These are phyloP conservation scores for Guadua angustifolia DNA, from an alignment of 176 grass and related monocot species.

Conservation along the genomic window DNA sequence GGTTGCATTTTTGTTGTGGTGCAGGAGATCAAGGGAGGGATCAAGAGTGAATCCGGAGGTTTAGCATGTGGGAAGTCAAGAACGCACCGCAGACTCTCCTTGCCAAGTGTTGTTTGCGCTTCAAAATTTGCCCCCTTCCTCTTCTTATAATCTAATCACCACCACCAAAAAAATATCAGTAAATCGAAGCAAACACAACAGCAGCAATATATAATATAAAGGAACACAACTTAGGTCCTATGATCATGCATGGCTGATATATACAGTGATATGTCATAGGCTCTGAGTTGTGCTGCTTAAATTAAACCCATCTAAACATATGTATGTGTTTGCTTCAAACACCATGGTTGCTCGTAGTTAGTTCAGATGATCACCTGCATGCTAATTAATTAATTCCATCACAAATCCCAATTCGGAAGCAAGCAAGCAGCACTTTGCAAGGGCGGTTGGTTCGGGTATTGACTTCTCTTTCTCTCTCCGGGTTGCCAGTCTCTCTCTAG, in stretches of 20 bases:
- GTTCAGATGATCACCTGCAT: conserved; percentile 10
- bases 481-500: conserved; percentile 53
- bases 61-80: conserved; percentile 83
- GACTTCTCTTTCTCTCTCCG: conserved; percentile 63
- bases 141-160: conserved; percentile 27
- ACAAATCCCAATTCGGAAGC: conserved; percentile 23
- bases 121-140: not conserved
- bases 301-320: not conserved
- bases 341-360: not conserved
- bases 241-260: conserved; percentile 45
- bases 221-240: conserved; percentile 50
- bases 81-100: conserved; percentile 93
- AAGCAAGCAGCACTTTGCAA: conserved; percentile 65
- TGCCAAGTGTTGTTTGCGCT: conserved; percentile 59
- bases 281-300: conserved; percentile 43
- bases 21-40: conserved; percentile 46
- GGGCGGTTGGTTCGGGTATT: conserved; percentile 97
- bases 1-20: too few relatives aligned
- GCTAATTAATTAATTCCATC: not conserved
- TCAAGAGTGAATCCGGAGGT: conserved; percentile 50
- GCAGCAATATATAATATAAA: not conserved
- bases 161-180: not conserved
- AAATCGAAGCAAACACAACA: not conserved
- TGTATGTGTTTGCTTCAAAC: conserved; percentile 8
- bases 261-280: conserved; percentile 38